Evolutionary conservation across 1,139 yeast genomes (phyloP), one percentile per base, ranked within the genome.

Genomic region (Hemisphaericaspora lyxosophila): DNA sequence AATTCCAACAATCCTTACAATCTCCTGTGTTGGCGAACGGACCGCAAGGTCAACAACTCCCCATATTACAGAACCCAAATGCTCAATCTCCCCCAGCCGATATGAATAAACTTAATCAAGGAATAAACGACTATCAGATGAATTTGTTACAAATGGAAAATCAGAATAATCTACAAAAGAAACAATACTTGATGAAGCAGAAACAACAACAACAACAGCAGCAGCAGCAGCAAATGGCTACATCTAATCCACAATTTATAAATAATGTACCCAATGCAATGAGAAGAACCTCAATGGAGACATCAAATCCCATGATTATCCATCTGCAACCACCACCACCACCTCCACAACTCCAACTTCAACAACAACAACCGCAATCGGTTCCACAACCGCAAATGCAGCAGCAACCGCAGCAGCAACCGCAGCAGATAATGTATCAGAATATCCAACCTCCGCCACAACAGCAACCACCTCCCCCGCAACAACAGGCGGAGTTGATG

Each of bases 71-170:
- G 16, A 27, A 11, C 12, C 6, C 31, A 7, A 28, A 28, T 12
- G 31, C 23, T 5, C 41, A 29, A 26, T 24, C 34, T 8, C 28
- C 28, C 4, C 19, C 31, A n/a, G 27, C 22, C 20, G 33, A 23
- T 14, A 30, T 20, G 13, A 20, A 22, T 12, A 35, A 34, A 24
- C 39, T 34, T 22, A 44, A 38, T 35, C 50, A 55, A 25, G 55
- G 57, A 4, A 43, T 57, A 11, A 54, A 43, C 33, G 64, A 57
- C 23, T 57, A 57, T 41, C 64, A 59, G 41, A 42, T 51, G 43
- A 59, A 53, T 36, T 41, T 59, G 27, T 40, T 55, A 31, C 49
- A 55, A 32, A 56, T 57, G 61, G 63, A 57, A 24, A 54, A 54
- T 40, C 64, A 56, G 37, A 57, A 58, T 36, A 52, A 56, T 40